phyloP scores from a whole-genome alignment of 805 yeast species.

The Cyberlindnera samutprakarnensis region DNA sequence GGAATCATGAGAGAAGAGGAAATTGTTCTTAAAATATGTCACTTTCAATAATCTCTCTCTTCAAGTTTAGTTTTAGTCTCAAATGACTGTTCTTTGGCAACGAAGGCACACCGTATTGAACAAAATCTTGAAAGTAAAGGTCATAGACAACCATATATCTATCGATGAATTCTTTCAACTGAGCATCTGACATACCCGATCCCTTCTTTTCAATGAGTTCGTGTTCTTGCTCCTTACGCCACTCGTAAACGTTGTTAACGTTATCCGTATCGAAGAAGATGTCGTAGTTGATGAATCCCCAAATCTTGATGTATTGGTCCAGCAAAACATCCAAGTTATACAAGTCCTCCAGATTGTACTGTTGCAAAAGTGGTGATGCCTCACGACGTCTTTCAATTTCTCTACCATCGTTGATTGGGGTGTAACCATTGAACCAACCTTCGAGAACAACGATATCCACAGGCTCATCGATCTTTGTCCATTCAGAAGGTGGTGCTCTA shows the following conservation, averaged over 20 bases:
- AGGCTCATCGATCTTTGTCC: conserved; percentile 30
- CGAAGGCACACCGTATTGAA: conserved; percentile 22
- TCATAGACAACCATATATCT: conserved; percentile 84
- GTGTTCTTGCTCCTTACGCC: conserved; percentile 73
- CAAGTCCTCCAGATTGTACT: conserved; percentile 23
- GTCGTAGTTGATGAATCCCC: conserved; percentile 54
- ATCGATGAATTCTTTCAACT: conserved; percentile 63
- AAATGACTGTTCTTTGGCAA: conserved; percentile 11
- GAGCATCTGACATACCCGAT: conserved; percentile 70
- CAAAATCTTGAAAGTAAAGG: conserved; percentile 48
- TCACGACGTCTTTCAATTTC: conserved; percentile 12
- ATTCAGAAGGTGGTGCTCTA: conserved; percentile 35
- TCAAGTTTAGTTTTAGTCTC: conserved; percentile 11
- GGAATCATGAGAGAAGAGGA: no score
- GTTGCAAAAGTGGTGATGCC: conserved; percentile 17
- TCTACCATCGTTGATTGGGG: conserved; percentile 28
- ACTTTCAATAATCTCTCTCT: conserved; percentile 9
- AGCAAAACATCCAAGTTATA: conserved; percentile 46
- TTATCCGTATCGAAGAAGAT: conserved; percentile 55
- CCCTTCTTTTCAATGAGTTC: conserved; percentile 47
- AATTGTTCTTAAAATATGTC: conserved; percentile 6
- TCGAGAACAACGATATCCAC: conserved; percentile 71
- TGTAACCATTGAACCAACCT: conserved; percentile 92
- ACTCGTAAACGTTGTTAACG: conserved; percentile 56
- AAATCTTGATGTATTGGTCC: conserved; percentile 39